Evolutionary conservation across 257 asterid species (phyloP).

Genomic region (Solanum okadae): DNA sequence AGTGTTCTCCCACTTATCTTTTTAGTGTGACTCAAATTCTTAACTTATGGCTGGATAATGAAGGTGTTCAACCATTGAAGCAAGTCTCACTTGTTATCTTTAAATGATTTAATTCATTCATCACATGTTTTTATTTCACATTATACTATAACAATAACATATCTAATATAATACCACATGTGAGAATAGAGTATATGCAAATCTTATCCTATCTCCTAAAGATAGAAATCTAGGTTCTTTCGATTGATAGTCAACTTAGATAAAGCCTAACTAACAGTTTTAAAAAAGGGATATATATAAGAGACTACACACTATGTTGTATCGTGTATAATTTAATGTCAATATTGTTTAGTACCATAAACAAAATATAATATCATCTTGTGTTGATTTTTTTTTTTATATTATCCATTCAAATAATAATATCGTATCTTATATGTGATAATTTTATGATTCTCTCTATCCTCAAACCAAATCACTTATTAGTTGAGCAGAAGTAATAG

Average conservation of each 20-base stretch:
- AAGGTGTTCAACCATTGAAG: too few species aligned
- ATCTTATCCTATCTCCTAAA: too few species aligned
- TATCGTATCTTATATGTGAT: neutral
- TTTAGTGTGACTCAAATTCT: too few species aligned
- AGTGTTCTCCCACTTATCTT: too few species aligned
- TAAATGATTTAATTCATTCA: too few species aligned
- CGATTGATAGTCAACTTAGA: neutral
- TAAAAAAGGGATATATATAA: too few species aligned
- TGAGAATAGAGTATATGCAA: too few species aligned
- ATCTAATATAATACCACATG: too few species aligned
- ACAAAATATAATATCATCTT: neutral
- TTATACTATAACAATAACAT: neutral
- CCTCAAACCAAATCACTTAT: neutral
- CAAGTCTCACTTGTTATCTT: neutral
- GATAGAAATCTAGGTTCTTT: too few species aligned
- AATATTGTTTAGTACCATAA: neutral
- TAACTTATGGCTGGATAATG: too few species aligned
- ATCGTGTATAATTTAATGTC: too few species aligned
- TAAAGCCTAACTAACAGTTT: fast-evolving
- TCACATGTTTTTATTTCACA: too few species aligned
- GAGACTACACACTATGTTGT: neutral
- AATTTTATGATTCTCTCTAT: neutral
- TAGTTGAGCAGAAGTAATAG: neutral
- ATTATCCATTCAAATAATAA: neutral
- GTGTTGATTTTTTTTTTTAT: neutral